Evolutionary conservation across 169 alveolate genomes (phyloP).

Genomic region (Eimeria maxima): DNA sequence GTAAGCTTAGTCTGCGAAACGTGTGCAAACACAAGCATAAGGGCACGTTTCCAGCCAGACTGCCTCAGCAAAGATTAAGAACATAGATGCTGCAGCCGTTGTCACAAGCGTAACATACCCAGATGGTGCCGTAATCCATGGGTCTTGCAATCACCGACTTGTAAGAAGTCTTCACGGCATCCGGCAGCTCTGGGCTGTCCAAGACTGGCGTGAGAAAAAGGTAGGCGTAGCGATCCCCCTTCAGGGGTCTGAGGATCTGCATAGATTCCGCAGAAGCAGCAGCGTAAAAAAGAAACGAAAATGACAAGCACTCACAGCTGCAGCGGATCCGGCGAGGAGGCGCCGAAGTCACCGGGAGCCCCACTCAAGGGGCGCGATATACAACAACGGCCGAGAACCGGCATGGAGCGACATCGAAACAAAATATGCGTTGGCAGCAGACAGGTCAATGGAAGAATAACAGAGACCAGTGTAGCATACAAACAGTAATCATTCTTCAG

Average conservation of each 20-base stretch:
- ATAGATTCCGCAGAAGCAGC: conserved; percentile 6
- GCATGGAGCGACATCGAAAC: background rate
- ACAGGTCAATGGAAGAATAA: background rate
- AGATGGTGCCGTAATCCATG: conserved; percentile 82
- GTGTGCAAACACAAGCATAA: background rate
- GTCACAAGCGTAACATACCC: conserved; percentile 61
- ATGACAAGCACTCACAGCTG: background rate
- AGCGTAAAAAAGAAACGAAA: background rate
- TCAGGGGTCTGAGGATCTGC: conserved; percentile 81
- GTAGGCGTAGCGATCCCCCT: conserved; percentile 80
- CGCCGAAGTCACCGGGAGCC: no score
- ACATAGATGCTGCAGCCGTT: background rate
- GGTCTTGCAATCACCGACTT: conserved; percentile 70
- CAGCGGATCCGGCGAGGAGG: background rate
- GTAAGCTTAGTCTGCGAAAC: conserved; percentile 66
- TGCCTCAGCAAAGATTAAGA: background rate
- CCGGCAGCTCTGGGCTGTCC: conserved; percentile 80
- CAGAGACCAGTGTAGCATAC: background rate
- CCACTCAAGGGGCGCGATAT: no score
- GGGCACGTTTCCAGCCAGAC: background rate
- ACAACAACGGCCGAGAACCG: background rate
- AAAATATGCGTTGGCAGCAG: background rate
- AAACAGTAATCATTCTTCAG: background rate
- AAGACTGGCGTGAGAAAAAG: conserved; percentile 74
- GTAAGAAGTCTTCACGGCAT: conserved; percentile 78